These are phyloP conservation scores for Chlamydomonas applanata DNA, from an alignment of 139 green algal genomes.

Conservation along the genomic window DNA sequence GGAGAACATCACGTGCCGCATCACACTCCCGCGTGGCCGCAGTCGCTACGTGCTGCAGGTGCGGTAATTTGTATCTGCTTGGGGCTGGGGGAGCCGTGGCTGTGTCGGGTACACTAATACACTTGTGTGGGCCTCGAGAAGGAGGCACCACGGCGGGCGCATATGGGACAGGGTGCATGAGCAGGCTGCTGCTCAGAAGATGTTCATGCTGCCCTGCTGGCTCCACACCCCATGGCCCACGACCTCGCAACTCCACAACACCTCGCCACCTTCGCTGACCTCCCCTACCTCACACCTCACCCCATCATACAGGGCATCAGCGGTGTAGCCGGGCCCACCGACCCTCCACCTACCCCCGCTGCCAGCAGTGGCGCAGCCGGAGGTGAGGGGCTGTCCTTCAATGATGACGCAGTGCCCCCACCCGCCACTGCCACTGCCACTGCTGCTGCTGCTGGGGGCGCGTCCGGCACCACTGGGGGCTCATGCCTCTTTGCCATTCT, in stretches of 20 bases:
- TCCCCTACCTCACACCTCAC: background rate
- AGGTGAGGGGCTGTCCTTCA: no score
- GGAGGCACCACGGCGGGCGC: no score
- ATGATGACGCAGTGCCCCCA: background rate
- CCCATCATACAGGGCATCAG: conserved; percentile 27
- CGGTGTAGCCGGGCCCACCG: conserved; percentile 26
- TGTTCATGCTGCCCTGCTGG: no score
- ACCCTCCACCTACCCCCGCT: background rate
- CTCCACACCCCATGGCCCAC: no score
- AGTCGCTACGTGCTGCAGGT: conserved; percentile 42
- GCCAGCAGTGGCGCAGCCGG: no score
- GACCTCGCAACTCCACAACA: no score
- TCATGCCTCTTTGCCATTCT: conserved; percentile 61
- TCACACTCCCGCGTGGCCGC: conserved; percentile 32
- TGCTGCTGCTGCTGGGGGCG: background rate
- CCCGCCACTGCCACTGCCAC: background rate
- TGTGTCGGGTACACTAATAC: no score
- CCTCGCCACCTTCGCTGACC: no score
- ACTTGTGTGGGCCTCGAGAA: no score
- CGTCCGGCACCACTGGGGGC: background rate
- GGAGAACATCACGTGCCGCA: conserved; percentile 48
- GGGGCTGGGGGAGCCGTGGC: no score
- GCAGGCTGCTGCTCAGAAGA: no score
- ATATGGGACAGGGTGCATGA: no score
- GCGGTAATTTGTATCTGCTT: background rate